These are phyloP conservation scores for Stramenopiles sp. DNA, from an alignment of 352 stramenopile species.

Conservation along the genomic window DNA sequence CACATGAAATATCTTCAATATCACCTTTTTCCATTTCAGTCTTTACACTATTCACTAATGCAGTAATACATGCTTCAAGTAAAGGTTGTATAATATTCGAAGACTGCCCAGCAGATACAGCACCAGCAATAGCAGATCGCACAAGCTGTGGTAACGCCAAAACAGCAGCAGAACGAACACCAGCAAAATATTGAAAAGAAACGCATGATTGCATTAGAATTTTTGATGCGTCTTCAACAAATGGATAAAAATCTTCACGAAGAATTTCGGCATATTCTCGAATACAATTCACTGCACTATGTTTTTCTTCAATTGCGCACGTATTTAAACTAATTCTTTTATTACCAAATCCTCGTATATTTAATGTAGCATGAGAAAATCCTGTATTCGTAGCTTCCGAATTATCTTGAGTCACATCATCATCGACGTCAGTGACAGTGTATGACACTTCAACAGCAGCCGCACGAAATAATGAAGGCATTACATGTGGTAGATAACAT, in stretches of 20 bases:
- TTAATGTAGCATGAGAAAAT: too few relatives aligned
- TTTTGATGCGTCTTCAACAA: background rate
- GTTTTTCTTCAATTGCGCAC: constrained; percentile 1
- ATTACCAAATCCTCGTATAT: constrained; percentile 1
- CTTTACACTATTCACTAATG: constrained; percentile 1
- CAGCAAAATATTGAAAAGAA: constrained; percentile 5
- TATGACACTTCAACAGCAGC: constrained; percentile 16
- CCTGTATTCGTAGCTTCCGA: background rate
- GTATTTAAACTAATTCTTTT: constrained; percentile 5
- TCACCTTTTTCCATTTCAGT: background rate
- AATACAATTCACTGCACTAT: background rate
- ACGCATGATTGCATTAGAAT: constrained; percentile 2
- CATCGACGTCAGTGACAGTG: constrained; percentile 8
- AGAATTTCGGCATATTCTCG: constrained; percentile 7
- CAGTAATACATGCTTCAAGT: background rate
- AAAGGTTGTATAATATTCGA: background rate
- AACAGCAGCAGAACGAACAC: background rate
- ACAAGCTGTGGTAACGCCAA: background rate
- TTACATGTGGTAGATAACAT: constrained; percentile 30
- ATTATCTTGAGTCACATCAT: background rate
- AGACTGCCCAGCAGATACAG: background rate
- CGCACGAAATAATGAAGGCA: constrained; percentile 32
- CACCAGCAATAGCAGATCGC: too few relatives aligned
- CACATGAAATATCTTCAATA: background rate
- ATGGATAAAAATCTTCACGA: constrained; percentile 1